A percentile compares a stretch with the other conserved stretches of the same genome.
Evolutionary conservation across 257 asterid species (phyloP).

Genomic region (Solanum sitiens): DNA sequence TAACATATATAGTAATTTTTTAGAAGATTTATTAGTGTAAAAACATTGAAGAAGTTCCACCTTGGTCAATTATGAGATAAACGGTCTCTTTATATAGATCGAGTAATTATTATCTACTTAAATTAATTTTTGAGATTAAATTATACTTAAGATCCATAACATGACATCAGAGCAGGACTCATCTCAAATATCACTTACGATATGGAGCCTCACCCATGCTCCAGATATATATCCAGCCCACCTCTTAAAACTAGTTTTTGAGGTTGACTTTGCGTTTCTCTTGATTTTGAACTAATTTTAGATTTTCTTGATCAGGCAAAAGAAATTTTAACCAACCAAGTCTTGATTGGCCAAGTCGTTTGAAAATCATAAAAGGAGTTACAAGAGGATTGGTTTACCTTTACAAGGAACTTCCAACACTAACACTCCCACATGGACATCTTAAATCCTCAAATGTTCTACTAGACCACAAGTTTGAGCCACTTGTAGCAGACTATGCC

Average conservation of each 20-base stretch:
- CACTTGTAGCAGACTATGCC: conserved; percentile 44
- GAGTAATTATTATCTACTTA: too few species aligned
- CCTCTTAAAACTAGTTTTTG: background rate
- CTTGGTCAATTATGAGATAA: background rate
- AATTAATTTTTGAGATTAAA: too few species aligned
- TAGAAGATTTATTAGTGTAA: background rate
- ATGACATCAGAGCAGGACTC: background rate
- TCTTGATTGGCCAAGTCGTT: conserved; percentile 45
- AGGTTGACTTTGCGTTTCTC: background rate
- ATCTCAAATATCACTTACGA: background rate
- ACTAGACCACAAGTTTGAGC: conserved; percentile 15
- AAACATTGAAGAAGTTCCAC: background rate
- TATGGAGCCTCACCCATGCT: background rate
- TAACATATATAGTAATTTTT: background rate
- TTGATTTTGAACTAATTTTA: background rate
- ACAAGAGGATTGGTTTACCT: conserved; percentile 43
- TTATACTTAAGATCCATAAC: too few species aligned
- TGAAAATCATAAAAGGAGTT: conserved; percentile 54
- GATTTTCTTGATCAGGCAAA: conserved; percentile 17
- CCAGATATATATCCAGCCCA: too few species aligned
- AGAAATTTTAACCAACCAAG: conserved; percentile 17
- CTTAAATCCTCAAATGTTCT: conserved; percentile 69
- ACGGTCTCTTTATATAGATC: too few species aligned
- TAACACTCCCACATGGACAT: conserved; percentile 58
- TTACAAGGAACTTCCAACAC: conserved; percentile 23